Base-by-base conservation (phyloP, 257 asterid species). In the Scutellaria galericulata region DNA sequence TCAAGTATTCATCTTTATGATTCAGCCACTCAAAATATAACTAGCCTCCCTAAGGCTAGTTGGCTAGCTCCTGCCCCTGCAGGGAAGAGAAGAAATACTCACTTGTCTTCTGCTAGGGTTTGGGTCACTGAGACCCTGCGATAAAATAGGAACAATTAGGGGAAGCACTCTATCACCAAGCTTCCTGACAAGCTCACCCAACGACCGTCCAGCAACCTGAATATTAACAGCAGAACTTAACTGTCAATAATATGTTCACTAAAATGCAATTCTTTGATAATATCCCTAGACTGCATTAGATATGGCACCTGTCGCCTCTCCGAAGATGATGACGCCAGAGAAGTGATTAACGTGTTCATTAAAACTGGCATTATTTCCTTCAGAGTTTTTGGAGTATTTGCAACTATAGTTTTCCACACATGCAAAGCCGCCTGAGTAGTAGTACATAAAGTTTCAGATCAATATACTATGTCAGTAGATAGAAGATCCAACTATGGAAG, bases 121-220 rank as follows among this genome's bases (percentile, higher is more conserved):
- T 51, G 84, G 80, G 80, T 95, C 98, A 46, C 59, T 77, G 68
- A 95, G 89, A 72, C 99, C 99, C 84, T 84, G 83, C 0, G 99
- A 88, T 66, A 95, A 80, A 78, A 95, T 95, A 65, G 99, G 99
- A 77, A 95, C 83, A 76, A 95, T 90, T 53, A 84, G 79, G 72
- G 99, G 96, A 84, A 95, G 99, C 82, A 95, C 99, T 81, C 99
- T 88, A 13, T 95, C 99, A 68, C 99, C 99, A 75, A 95, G 99
- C 89, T 95, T 95, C 90, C 96, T 80, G 71, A 95, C 99, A 88
- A 95, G 99, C 83, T 95, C 99, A 46, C 99, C 99, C 82, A 95
- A 71, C 61, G 99, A 84, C 53, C 99, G 89, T 53, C 89, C 99
- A 83, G 99, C 97, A 81, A 86, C 99, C 99, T 95, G 76, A 78